These are phyloP conservation scores for Alnus rubra DNA, from an alignment of 306 rosid genomes.

Conservation along the genomic window DNA sequence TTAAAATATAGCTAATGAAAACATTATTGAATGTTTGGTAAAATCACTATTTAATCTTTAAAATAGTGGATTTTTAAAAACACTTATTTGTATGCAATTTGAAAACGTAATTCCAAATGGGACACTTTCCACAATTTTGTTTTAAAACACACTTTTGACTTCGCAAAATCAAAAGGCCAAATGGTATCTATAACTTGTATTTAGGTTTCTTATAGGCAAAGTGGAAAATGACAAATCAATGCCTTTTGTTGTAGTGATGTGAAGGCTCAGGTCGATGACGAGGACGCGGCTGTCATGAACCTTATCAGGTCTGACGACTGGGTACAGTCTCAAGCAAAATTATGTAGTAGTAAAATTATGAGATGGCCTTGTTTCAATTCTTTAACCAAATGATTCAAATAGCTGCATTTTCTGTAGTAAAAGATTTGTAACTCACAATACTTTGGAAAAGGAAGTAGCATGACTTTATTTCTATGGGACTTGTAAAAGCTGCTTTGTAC, in stretches of 20 bases:
- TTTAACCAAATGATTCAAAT: constrained; percentile 1
- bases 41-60: too few species aligned
- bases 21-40: too few species aligned
- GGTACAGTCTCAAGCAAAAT: constrained; percentile 56
- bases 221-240: background rate
- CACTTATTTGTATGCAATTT: too few species aligned
- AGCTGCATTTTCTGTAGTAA: constrained; percentile 3
- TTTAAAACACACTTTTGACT: too few species aligned
- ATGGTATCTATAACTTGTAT: background rate
- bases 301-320: constrained; percentile 77
- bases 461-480: background rate
- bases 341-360: too few species aligned
- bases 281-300: constrained; percentile 64
- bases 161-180: too few species aligned
- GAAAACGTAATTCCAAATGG: too few species aligned
- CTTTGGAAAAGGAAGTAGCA: background rate
- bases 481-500: constrained; percentile 5
- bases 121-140: too few species aligned
- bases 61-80: too few species aligned
- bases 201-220: background rate
- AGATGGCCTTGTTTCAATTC: constrained; percentile 5
- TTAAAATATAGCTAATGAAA: too few species aligned
- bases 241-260: constrained; percentile 48
- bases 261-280: constrained; percentile 80
- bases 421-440: constrained; percentile 5